These are phyloP conservation scores for Pyrenochaeta sp. DNA, from an alignment of 2,329 filamentous ascomycete species.

Conservation along the genomic window DNA sequence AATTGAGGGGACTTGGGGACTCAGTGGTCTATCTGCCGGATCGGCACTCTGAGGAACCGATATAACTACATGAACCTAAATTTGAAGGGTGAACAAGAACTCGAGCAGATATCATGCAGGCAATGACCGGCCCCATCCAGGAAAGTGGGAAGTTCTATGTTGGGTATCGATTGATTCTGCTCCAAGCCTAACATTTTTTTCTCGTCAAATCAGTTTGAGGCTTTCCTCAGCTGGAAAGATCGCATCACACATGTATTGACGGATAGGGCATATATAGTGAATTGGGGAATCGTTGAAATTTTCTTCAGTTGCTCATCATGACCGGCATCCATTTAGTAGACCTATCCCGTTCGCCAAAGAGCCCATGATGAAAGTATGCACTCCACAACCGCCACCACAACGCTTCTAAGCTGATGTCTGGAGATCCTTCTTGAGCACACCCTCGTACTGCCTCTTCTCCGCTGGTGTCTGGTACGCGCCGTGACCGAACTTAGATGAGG, in stretches of 20 bases:
- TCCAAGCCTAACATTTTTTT: too few relatives aligned
- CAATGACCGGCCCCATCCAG: background rate
- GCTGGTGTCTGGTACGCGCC: constrained; percentile 98
- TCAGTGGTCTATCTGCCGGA: too few relatives aligned
- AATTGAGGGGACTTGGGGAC: too few relatives aligned
- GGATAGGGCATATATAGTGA: constrained; percentile 18
- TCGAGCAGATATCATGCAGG: background rate
- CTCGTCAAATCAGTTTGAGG: too few relatives aligned
- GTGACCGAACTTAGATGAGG: constrained; percentile 99
- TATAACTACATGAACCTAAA: too few relatives aligned
- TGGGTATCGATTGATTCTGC: too few relatives aligned
- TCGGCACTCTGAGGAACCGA: too few relatives aligned
- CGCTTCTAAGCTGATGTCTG: constrained; percentile 61
- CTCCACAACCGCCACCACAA: constrained; percentile 34
- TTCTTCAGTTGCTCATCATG: constrained; percentile 44
- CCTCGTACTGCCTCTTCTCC: constrained; percentile 98
- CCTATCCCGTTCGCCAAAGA: constrained; percentile 49
- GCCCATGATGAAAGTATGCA: constrained; percentile 47
- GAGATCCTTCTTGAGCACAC: constrained; percentile 99
- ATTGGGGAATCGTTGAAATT: constrained; percentile 52
- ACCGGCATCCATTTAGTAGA: constrained; percentile 42
- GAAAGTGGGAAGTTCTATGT: too few relatives aligned
- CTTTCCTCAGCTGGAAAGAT: background rate
- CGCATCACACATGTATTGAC: background rate
- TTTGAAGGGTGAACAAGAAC: background rate